Evolutionary conservation across 805 yeast species (phyloP), one percentile per base, ranked within the genome.

Genomic region (Tetrapisispora namnaoensis): DNA sequence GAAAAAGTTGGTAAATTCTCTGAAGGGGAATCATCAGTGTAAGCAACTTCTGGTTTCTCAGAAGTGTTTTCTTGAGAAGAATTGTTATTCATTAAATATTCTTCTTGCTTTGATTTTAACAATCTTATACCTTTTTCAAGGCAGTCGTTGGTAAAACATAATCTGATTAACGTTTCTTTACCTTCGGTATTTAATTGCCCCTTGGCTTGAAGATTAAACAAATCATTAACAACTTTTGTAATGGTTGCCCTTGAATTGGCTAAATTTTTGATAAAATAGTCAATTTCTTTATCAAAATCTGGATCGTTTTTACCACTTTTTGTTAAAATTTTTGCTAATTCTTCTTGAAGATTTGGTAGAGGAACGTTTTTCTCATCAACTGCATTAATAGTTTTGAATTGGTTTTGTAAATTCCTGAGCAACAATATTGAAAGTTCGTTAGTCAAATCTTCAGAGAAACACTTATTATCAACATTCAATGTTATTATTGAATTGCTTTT

Each of bases 401-500:
- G 75, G 21, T 68, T 63, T 56, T 83, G 90, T 80, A 88, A 80
- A 63, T 90, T 90, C 58, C 82, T 77, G 80, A 90, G 81, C 11
- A 91, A 80, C 61, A 83, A 83, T 22, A 86, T 70, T 0, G 95
- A 87, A 44, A 89, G 74, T 50, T 77, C 76, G 50, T 85, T 83
- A 57, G 75, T 79, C 54, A 81, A 70, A 41, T 75, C 70, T 24
- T 73, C 73, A 1, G 89, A 79, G 56, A 86, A 71, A 9, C 70
- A 67, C 3, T 71, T 78, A 48, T 70, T 71, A 54, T 86, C 89
- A 38, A 85, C 71, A 53, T 84, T 93, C 21, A 88, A 61, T 0
- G 83, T 78, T 47, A 81, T 78, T 30, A 90, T 66, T 2, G 83
- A 73, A 13, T 72, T 70, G 17, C 89, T 79, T 49, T 76, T 73